Percentiles rank a stretch among this genome's conserved stretches.
Evolutionary conservation across 179 eudicot species (phyloP).

Genomic region (Heliamphora pulchella): DNA sequence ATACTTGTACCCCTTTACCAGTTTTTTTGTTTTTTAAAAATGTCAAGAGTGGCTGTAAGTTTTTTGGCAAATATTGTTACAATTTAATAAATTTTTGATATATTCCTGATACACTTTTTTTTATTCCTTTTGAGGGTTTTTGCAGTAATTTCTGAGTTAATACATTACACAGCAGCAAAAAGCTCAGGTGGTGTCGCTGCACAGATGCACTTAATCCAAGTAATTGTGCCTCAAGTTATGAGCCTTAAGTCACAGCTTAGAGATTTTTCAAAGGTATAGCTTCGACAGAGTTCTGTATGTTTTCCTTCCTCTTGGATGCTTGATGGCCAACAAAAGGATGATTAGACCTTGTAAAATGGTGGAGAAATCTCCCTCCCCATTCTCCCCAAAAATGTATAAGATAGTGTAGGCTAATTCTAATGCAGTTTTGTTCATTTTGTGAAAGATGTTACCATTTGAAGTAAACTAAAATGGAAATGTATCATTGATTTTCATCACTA

Average conservation of each 20-base stretch:
- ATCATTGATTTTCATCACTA: background rate
- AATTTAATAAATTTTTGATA: background rate
- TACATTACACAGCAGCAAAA: conserved; percentile 81
- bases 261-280: conserved; percentile 80
- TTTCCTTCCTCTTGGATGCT: conserved; percentile 9
- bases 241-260: conserved; percentile 71
- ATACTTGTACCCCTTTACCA: background rate
- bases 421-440: background rate
- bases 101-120: conserved; percentile 1
- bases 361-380: background rate
- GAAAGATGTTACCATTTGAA: background rate
- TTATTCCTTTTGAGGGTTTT: conserved; percentile 11
- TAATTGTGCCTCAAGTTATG: conserved; percentile 87
- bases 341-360: background rate
- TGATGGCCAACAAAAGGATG: background rate
- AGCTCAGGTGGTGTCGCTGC: conserved; percentile 51
- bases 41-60: conserved; percentile 1
- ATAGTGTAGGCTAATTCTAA: background rate
- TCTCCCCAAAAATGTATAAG: background rate
- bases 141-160: conserved; percentile 91
- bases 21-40: background rate
- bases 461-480: background rate
- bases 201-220: conserved; percentile 86
- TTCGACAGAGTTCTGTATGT: background rate
- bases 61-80: background rate